These are phyloP conservation scores for Capsicum pubescens DNA, from an alignment of 257 asterid species.

Conservation along the genomic window DNA sequence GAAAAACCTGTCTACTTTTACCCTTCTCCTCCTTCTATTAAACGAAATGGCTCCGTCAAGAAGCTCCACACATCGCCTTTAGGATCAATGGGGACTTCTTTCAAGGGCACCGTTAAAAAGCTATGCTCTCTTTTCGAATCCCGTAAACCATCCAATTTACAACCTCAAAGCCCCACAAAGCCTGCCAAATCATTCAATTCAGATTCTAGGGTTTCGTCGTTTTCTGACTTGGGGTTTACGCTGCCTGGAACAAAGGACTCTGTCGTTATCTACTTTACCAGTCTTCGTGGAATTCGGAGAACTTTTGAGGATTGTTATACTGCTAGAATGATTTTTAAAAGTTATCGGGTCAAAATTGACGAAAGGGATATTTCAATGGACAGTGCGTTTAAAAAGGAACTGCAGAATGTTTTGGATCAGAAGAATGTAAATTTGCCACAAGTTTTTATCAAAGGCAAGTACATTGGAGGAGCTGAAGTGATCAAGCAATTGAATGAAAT, in stretches of 20 bases:
- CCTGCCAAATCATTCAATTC: slow-evolving; percentile 42
- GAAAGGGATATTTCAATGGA: slow-evolving; percentile 94
- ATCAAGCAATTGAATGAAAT: slow-evolving; percentile 53
- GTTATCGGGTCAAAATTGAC: slow-evolving; percentile 67
- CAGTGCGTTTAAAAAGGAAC: slow-evolving; percentile 64
- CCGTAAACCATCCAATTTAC: slow-evolving; percentile 25
- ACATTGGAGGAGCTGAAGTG: slow-evolving; percentile 61
- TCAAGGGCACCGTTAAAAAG: slow-evolving; percentile 73
- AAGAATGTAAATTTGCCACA: slow-evolving; percentile 69
- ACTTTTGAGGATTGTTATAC: slow-evolving; percentile 84
- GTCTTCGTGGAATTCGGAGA: slow-evolving; percentile 80
- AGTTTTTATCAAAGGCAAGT: slow-evolving; percentile 71
- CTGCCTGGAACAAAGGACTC: slow-evolving; percentile 89
- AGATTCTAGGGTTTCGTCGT: slow-evolving; percentile 31
- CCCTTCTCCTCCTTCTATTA: slow-evolving; percentile 36
- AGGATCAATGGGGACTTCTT: slow-evolving; percentile 64
- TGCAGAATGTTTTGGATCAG: slow-evolving; percentile 71
- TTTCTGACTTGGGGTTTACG: not conserved
- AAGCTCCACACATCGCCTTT: slow-evolving; percentile 57
- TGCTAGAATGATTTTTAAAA: slow-evolving; percentile 69
- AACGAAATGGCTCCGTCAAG: slow-evolving; percentile 68
- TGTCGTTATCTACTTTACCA: slow-evolving; percentile 81
- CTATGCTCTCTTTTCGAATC: slow-evolving; percentile 72
- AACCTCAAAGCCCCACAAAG: slow-evolving; percentile 32
- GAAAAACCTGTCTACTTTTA: not conserved